Conservation (phyloP, 345 rosid species). For the Abelmoschus esculentus region DNA sequence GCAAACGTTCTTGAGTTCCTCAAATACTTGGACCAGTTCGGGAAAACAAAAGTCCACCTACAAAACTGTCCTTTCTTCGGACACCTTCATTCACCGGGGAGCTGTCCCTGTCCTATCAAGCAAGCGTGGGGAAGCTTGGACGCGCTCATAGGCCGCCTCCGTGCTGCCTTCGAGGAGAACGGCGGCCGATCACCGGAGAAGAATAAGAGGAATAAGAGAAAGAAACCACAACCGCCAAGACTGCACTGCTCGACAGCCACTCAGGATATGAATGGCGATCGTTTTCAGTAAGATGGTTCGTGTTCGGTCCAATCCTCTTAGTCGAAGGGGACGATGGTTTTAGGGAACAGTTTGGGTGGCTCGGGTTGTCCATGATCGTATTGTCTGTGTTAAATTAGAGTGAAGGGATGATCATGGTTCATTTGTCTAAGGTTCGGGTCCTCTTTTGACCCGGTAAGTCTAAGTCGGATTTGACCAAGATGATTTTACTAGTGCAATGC, state of each 20-base stretch:
- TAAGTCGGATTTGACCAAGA: too few species aligned
- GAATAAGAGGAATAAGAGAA: neutral
- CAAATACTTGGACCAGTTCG: neutral
- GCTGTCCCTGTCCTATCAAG: conserved; percentile 1
- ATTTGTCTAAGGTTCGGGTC: too few species aligned
- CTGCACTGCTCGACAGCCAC: neutral
- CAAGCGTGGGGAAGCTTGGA: conserved; percentile 10
- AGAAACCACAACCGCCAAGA: neutral
- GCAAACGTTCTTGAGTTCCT: conserved; percentile 5
- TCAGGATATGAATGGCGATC: neutral
- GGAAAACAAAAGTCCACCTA: conserved; percentile 2
- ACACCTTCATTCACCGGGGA: neutral
- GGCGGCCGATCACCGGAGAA: too few species aligned
- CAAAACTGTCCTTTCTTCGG: neutral
- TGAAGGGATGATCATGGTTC: too few species aligned
- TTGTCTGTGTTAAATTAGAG: neutral
- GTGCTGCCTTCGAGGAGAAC: neutral
- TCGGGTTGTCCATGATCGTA: neutral
- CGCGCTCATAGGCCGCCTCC: neutral
- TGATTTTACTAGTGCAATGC: too few species aligned
- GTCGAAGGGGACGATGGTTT: neutral
- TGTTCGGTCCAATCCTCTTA: neutral
- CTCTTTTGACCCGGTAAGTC: too few species aligned
- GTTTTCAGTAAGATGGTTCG: neutral
- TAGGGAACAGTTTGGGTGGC: neutral